Evolutionary conservation across 1,139 yeast genomes (phyloP).

Genomic region (Nadsonia starkeyi-henricii): DNA sequence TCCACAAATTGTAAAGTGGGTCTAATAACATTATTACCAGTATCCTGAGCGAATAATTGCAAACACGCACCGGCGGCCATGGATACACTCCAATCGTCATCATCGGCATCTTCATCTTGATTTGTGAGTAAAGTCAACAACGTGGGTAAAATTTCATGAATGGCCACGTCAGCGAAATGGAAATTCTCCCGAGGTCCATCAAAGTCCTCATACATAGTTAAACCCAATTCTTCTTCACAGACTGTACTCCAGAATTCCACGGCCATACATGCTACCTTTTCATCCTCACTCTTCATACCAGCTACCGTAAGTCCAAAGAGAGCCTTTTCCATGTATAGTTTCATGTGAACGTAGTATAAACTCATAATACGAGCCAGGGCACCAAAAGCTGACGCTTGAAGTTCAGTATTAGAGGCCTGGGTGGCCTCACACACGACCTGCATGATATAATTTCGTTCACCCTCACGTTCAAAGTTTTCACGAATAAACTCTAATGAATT

Average conservation of each 20-base stretch:
- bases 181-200: conserved; percentile 24
- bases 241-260: conserved; percentile 97
- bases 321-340: conserved; percentile 94
- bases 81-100: conserved; percentile 94
- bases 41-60: conserved; percentile 82
- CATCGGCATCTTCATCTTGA: conserved; percentile 67
- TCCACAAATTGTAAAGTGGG: conserved; percentile 79
- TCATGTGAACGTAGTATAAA: conserved; percentile 77
- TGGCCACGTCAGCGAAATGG: conserved; percentile 75
- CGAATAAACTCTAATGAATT: conserved; percentile 84
- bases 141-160: conserved; percentile 78
- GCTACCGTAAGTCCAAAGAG: conserved; percentile 70
- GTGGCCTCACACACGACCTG: conserved; percentile 98
- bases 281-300: conserved; percentile 82
- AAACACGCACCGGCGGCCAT: conserved; percentile 99
- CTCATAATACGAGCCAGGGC: conserved; percentile 90
- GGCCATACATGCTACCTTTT: conserved; percentile 92
- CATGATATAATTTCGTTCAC: conserved; percentile 94
- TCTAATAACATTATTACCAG: conserved; percentile 72
- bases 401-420: conserved; percentile 65
- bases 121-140: conserved; percentile 64
- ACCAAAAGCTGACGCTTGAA: conserved; percentile 92
- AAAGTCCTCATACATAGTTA: conserved; percentile 27
- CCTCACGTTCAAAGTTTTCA: conserved; percentile 78
- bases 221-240: conserved; percentile 83